phyloP scores from a whole-genome alignment of 495 filamentous ascomycete species.

The Podospora fimiseda region DNA sequence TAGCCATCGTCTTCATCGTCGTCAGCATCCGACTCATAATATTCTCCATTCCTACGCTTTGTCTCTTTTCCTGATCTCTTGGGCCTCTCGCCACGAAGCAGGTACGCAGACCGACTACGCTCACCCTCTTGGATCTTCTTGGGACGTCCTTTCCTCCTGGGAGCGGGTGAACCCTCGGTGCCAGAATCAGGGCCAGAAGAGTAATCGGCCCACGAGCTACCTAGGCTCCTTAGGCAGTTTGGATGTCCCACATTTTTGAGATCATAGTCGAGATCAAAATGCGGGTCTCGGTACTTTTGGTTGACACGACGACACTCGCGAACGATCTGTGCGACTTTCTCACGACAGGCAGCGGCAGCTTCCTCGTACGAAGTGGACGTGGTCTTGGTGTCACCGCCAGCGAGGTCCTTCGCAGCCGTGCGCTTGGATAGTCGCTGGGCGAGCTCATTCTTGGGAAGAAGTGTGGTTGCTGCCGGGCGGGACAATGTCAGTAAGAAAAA shows the following conservation, averaged over 20 bases:
- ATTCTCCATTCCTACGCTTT: neutral
- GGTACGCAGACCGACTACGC: neutral
- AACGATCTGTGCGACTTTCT: constrained; percentile 74
- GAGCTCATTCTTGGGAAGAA: constrained; percentile 69
- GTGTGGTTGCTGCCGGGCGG: constrained; percentile 57
- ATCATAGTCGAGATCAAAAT: constrained; percentile 84
- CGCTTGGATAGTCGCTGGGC: constrained; percentile 60
- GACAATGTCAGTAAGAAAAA: neutral
- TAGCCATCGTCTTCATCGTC: neutral
- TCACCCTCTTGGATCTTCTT: neutral
- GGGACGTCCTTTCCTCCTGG: neutral
- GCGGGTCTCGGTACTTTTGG: constrained; percentile 81
- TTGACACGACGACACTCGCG: constrained; percentile 79
- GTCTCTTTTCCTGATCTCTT: neutral
- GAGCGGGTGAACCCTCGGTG: neutral
- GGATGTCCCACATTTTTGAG: constrained; percentile 58
- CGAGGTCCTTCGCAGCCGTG: constrained; percentile 34
- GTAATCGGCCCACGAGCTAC: constrained; percentile 21
- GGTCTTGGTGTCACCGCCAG: constrained; percentile 15
- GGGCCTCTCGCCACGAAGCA: neutral
- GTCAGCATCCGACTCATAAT: neutral
- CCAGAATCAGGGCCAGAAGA: neutral
- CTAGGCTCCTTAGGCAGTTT: constrained; percentile 60
- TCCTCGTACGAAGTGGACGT: constrained; percentile 65
- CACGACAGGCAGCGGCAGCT: constrained; percentile 59